Base-by-base conservation (phyloP, 345 rosid species). In the Syzygium grande region DNA sequence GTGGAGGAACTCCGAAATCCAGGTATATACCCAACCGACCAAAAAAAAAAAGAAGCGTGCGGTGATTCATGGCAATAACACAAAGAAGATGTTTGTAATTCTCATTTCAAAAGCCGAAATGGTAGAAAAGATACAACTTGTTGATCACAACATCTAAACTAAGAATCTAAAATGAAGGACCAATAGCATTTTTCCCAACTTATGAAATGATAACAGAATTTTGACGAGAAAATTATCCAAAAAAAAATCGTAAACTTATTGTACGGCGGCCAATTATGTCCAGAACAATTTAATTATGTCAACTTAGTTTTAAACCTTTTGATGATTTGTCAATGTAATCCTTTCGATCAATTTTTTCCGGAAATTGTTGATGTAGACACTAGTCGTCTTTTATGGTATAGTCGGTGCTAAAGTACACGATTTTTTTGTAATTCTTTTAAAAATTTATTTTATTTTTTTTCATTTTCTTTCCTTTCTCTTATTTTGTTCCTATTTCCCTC, bases 321-420 rank as follows among this genome's bases (percentile, higher is more conserved):
- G 1, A 63, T 1, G 2, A 63, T 63, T 63, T 14, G 4, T 0
- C 2, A 14, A 63, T 14, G 1, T 13, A 63, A 0, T 14, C 5
- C 3, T 29, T 63, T 5, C 0, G 0, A 0, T 63, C 1, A 63
- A 29, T 29, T 63, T 13, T 63, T 9, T 2, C 1, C 5, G 14
- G 0, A 29, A 63, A 63, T 1, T 58, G 0, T 11, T 5, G 27
- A 58, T 58, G 11, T 58, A 2, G 27, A 0, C 0, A 0, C 0
- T 58, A 25, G 0, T 13, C 15, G 0, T 58, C 3, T 2, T 58
- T 10, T 58, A 1, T 9, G 29, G 5, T 14, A 25, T 25, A 0
- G 0, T 58, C 27, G 0, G 0, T 11, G 1, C 0, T 58, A 6
- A n/a, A 61, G 9, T 61, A 0, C 9, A 61, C 3, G 2, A n/a